Base-by-base conservation (phyloP, 495 filamentous ascomycete genomes). In the Lophium mytilinum region DNA sequence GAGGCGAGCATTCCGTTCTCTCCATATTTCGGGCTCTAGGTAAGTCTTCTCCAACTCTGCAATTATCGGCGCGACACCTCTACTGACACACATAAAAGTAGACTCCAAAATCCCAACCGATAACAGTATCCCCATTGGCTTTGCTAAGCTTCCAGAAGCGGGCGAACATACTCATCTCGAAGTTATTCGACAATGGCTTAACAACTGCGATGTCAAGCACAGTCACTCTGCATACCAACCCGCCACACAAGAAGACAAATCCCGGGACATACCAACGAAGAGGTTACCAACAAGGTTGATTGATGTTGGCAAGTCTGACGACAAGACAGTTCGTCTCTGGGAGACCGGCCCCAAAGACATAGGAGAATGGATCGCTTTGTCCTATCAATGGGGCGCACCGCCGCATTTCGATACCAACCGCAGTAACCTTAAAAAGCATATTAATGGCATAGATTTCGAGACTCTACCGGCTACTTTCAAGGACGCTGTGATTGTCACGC, bases 261-360 rank as follows among this genome's bases (percentile, higher is more conserved):
- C 6, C 24, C 1, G 12, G 3, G 9, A 40, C 43, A 15, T 17
- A 0, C 11, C 46, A 9, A n/a, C 2, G 24, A 30, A 6, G 24
- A 7, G 14, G 19, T 36, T 64, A 18, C 66, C 66, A 11, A 71
- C 68, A 0, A 49, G 68, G 24, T 58, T 71, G 24, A 45, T 71
- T 17, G 65, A 69, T n/a, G 60, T 71, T 5, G 68, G 63, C 14
- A 18, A 49, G 4, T 42, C 39, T 8, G 12, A 51, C 3, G 11
- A 7, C 9, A n/a, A 14, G 1, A 41, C 8, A 2, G 10, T 52
- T 1, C 46, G 46, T 4, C 55, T 57, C 15, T 21, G 42, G 7
- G 37, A 7, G 17, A 52, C 19, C 1, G 8, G 15, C 1, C 46
- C 14, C 7, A 24, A 10, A 4, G 45, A 42, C 37, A 12, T 1